Evolutionary conservation across 75 land plant species (phyloP).

Genomic region (Selaginella tamariscina): DNA sequence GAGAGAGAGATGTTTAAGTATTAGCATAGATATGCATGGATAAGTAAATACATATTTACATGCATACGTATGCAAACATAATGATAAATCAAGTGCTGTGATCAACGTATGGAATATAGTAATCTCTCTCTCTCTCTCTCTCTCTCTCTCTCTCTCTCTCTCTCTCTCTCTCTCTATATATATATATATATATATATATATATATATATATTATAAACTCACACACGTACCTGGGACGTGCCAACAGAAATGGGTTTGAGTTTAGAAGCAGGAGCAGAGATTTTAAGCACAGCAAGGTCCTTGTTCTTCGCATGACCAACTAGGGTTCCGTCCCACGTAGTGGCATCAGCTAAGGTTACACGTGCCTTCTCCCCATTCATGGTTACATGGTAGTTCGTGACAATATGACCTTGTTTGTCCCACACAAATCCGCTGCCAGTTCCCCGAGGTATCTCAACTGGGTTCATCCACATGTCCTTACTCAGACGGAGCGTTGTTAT

Average conservation of each 20-base stretch:
- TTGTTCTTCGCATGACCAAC: constrained; percentile 28
- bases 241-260: constrained; percentile 23
- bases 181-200: too few species aligned
- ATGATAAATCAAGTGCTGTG: not conserved
- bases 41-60: not conserved
- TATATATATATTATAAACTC: not conserved
- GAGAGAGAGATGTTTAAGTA: too few species aligned
- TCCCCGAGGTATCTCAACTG: constrained; percentile 22
- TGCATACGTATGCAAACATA: not conserved
- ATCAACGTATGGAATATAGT: not conserved
- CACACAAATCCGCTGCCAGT: constrained; percentile 30
- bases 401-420: constrained; percentile 28
- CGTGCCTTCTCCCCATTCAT: constrained; percentile 22
- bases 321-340: constrained; percentile 24
- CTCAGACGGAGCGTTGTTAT: constrained; percentile 14
- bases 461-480: constrained; percentile 20
- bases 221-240: constrained; percentile 25
- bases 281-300: constrained; percentile 26
- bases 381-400: constrained; percentile 26
- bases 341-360: constrained; percentile 23
- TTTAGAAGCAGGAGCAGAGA: constrained; percentile 17
- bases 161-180: too few species aligned
- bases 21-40: not conserved
- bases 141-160: too few species aligned
- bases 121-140: too few species aligned